Evolutionary conservation across 1,139 yeast species (phyloP).

Genomic region (Lodderomyces margitis): DNA sequence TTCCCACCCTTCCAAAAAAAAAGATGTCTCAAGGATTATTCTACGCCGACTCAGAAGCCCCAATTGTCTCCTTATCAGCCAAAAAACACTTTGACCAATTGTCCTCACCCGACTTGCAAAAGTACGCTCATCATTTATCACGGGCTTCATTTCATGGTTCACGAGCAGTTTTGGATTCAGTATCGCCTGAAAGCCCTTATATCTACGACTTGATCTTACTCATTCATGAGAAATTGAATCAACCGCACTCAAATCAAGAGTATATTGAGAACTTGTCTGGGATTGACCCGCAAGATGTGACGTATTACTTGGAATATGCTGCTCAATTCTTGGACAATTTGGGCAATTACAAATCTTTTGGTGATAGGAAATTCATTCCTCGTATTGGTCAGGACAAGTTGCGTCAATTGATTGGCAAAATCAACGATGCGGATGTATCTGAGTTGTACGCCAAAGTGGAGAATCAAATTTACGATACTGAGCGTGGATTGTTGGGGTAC

Average conservation of each 20-base stretch:
- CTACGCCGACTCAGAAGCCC: conserved; percentile 44
- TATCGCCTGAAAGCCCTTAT: conserved; percentile 77
- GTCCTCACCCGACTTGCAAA: conserved; percentile 36
- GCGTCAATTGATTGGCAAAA: conserved; percentile 42
- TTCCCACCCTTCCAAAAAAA: neutral
- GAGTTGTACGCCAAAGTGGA: conserved; percentile 44
- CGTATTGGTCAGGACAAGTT: conserved; percentile 49
- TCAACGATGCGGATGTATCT: conserved; percentile 34
- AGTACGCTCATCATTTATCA: conserved; percentile 79
- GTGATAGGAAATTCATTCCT: conserved; percentile 84
- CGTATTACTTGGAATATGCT: conserved; percentile 67
- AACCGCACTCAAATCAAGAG: conserved; percentile 39
- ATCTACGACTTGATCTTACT: conserved; percentile 67
- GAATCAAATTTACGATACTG: conserved; percentile 51
- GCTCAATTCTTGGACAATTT: conserved; percentile 77
- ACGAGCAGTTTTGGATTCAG: conserved; percentile 74
- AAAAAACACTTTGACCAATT: conserved; percentile 44
- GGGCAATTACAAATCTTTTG: conserved; percentile 88
- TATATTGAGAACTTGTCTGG: conserved; percentile 35
- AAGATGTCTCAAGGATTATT: conserved; percentile 19
- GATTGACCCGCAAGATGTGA: conserved; percentile 33
- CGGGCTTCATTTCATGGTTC: conserved; percentile 84
- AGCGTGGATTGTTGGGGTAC: conserved; percentile 65
- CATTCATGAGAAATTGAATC: conserved; percentile 51
- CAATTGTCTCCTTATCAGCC: conserved; percentile 42